Conservation (phyloP, 2,329 filamentous ascomycete genomes). For the Calonectria pauciramosa region DNA sequence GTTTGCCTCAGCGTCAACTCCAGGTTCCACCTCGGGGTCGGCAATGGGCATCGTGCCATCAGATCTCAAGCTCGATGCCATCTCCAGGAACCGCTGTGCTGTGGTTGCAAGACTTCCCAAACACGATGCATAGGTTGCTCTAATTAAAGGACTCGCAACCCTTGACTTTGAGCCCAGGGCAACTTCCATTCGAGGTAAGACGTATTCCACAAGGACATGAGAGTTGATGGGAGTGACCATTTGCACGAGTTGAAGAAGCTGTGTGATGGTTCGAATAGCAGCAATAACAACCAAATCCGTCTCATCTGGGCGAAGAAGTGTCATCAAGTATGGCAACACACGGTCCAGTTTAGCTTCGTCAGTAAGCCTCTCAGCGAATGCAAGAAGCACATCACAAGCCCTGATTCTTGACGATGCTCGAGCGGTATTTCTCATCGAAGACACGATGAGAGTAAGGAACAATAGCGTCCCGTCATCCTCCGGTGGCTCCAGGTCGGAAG, state of each 20-base stretch:
- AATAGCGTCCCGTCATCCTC: constrained; percentile 92
- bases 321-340: constrained; percentile 90
- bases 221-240: constrained; percentile 87
- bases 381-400: constrained; percentile 91
- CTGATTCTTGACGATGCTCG: constrained; percentile 88
- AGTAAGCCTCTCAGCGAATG: constrained; percentile 90
- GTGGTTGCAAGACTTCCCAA: constrained; percentile 90
- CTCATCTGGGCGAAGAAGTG: constrained; percentile 80
- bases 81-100: constrained; percentile 87
- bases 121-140: constrained; percentile 93
- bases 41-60: constrained; percentile 84
- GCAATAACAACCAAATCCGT: constrained; percentile 88
- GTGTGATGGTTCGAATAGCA: constrained; percentile 87
- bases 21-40: constrained; percentile 85
- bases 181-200: constrained; percentile 73
- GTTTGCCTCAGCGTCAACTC: constrained; percentile 74
- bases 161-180: constrained; percentile 61
- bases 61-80: constrained; percentile 88
- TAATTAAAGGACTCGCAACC: constrained; percentile 75
- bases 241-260: constrained; percentile 87
- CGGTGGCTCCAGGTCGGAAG: constrained; percentile 70
- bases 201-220: constrained; percentile 77
- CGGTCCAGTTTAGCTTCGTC: constrained; percentile 97
- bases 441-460: constrained; percentile 89
- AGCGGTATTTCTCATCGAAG: constrained; percentile 90